These are phyloP conservation scores for Asclepias syriaca DNA, from an alignment of 257 asterid species.

Conservation along the genomic window DNA sequence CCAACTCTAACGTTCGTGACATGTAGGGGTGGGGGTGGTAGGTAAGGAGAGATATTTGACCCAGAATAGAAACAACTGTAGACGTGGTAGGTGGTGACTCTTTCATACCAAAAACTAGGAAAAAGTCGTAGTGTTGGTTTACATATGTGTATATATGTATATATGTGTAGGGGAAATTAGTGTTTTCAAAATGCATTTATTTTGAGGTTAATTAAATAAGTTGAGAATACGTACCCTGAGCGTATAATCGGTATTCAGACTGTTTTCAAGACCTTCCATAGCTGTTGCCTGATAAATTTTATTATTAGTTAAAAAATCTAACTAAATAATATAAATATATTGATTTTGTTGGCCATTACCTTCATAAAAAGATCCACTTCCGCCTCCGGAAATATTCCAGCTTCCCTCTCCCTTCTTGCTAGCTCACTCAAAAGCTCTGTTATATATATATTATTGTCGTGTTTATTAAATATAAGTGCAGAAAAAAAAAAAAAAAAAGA, in stretches of 20 bases:
- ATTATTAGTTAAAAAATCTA: not conserved
- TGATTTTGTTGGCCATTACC: conserved; percentile 19
- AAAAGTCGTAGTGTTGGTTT: no score
- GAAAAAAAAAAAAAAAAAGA: no score
- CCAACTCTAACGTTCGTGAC: not conserved
- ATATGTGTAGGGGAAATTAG: not conserved
- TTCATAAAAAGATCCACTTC: conserved; percentile 62
- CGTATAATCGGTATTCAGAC: conserved; percentile 49
- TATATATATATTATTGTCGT: no score
- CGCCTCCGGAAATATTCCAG: conserved; percentile 46
- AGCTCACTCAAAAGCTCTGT: conserved; percentile 52
- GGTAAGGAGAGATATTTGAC: conserved; percentile 21
- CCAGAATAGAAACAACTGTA: not conserved
- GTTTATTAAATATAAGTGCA: no score
- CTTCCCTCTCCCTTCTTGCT: conserved; percentile 51
- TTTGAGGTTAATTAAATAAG: not conserved
- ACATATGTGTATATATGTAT: no score
- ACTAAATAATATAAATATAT: not conserved
- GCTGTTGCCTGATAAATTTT: conserved; percentile 43
- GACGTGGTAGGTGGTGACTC: conserved; percentile 13
- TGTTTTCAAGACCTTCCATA: conserved; percentile 48
- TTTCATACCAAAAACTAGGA: not conserved
- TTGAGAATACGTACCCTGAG: conserved; percentile 37
- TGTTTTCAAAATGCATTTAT: not conserved
- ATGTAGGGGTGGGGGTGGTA: conserved; percentile 11